These are phyloP conservation scores for Solanum sparsipilum DNA, from an alignment of 257 asterid species.

Conservation along the genomic window DNA sequence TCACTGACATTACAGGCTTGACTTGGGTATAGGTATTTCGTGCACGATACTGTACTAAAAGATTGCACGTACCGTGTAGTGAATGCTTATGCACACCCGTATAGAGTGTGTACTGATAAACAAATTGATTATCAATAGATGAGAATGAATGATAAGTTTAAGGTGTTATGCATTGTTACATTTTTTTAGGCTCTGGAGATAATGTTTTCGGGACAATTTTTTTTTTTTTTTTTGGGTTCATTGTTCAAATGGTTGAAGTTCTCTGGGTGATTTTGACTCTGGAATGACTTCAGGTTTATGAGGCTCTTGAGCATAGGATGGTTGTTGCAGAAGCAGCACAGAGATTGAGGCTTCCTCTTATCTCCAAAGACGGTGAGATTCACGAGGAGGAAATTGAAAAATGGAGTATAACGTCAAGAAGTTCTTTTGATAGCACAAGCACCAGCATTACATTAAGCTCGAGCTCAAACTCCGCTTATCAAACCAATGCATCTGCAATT, in stretches of 20 bases:
- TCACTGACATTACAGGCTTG: neutral
- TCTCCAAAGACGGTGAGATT: constrained; percentile 87
- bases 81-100: neutral
- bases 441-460: constrained; percentile 66
- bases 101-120: neutral
- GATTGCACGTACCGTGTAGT: neutral
- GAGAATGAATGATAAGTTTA: neutral
- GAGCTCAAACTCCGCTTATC: constrained; percentile 68
- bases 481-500: constrained; percentile 33
- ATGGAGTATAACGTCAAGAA: constrained; percentile 73
- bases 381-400: constrained; percentile 91
- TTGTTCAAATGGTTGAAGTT: neutral
- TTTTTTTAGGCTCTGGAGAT: neutral
- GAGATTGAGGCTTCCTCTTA: constrained; percentile 87
- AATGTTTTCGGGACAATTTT: neutral
- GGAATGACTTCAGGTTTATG: constrained; percentile 46
- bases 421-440: constrained; percentile 79
- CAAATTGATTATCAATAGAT: neutral
- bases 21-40: neutral
- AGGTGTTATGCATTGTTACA: neutral
- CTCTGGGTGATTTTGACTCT: neutral
- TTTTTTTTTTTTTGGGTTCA: neutral
- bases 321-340: constrained; percentile 92
- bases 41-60: neutral
- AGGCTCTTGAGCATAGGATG: constrained; percentile 66